Base-by-base conservation (phyloP, 352 stramenopile species). In the Phytophthora cryptogea region DNA sequence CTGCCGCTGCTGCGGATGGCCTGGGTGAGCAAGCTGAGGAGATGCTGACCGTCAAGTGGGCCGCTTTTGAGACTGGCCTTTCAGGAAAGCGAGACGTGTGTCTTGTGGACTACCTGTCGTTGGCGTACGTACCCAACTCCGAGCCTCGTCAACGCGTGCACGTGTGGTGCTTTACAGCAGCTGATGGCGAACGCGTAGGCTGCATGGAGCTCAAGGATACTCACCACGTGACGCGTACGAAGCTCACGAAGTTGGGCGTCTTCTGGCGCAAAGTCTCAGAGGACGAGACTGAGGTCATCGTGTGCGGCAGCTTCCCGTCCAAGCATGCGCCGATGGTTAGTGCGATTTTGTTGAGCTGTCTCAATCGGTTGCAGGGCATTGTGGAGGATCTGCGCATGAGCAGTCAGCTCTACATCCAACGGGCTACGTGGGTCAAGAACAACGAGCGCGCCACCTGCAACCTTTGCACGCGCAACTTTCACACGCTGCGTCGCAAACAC, bases 391-490 rank as follows among this genome's bases (percentile, higher is more conserved):
- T 93, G 32, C 76, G 83, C 14, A 66, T 93, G 70, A 87, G 82
- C 59, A 87, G 74, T 61, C 77, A 90, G 57, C 54, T 89, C 49
- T 90, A 87, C 52, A 85, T 88, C 32, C 79, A 90, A 44, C 75
- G 81, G 43, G 80, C 70, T n/a, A 83, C 78, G 23, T 93, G 83
- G 83, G 71, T 93, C 33, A 85, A 89, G 39, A 85, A 91, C 65
- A 81, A 72, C 50, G 81, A 91, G 16, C 78, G 83, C 43, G 80
- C 72, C 35, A 79, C 62, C 14, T 93, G 84, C 64, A 80, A 85
- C 37, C 66, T 93, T 6, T 93, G 84, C 58, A 91, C 87, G 49
- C 78, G 84, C 30, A 89, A 90, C 54, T 93, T 93, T 48, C 73
- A 91, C 56, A 70, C 84, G 5, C 45, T 93, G 43, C 75, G 83